Evolutionary conservation across 352 stramenopile species (phyloP).

Genomic region (Pythium periplocum): DNA sequence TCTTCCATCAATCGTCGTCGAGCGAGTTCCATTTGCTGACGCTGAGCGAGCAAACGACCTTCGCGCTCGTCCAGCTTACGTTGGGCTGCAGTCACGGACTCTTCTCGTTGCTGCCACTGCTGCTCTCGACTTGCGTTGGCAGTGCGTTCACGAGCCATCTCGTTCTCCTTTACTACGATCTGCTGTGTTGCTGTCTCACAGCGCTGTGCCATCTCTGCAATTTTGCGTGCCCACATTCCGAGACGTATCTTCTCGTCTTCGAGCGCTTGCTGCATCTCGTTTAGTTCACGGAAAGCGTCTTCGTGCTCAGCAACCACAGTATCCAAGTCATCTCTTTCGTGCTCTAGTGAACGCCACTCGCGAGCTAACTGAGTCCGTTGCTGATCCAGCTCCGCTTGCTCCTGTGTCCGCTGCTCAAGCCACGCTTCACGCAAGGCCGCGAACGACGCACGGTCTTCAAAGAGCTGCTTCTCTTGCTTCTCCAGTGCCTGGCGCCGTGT

Average conservation of each 20-base stretch:
- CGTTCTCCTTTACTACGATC: constrained; percentile 13
- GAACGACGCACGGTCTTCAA: constrained; percentile 22
- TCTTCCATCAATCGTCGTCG: constrained; percentile 31
- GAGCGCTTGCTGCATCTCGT: constrained; percentile 7
- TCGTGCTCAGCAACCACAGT: constrained; percentile 18
- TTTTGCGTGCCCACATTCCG: constrained; percentile 7
- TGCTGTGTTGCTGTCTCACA: constrained; percentile 11
- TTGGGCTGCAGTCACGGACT: not conserved
- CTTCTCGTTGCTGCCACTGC: not conserved
- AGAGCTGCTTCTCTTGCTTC: constrained; percentile 16
- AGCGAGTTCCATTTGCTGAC: not conserved
- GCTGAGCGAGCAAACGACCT: not conserved
- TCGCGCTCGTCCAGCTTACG: not conserved
- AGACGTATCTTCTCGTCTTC: constrained; percentile 17
- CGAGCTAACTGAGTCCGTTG: constrained; percentile 3
- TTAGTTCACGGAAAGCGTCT: constrained; percentile 14
- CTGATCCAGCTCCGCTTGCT: constrained; percentile 5
- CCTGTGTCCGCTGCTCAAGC: constrained; percentile 26
- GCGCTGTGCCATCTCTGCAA: constrained; percentile 17
- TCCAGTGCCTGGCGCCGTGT: constrained; percentile 25
- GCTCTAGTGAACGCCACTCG: constrained; percentile 10
- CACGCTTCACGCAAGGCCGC: constrained; percentile 23
- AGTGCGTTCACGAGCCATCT: constrained; percentile 5
- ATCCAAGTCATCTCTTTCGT: constrained; percentile 16
- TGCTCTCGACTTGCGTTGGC: not conserved